Conservation (phyloP, 139 green algal species). For the Choricystis sp. region DNA sequence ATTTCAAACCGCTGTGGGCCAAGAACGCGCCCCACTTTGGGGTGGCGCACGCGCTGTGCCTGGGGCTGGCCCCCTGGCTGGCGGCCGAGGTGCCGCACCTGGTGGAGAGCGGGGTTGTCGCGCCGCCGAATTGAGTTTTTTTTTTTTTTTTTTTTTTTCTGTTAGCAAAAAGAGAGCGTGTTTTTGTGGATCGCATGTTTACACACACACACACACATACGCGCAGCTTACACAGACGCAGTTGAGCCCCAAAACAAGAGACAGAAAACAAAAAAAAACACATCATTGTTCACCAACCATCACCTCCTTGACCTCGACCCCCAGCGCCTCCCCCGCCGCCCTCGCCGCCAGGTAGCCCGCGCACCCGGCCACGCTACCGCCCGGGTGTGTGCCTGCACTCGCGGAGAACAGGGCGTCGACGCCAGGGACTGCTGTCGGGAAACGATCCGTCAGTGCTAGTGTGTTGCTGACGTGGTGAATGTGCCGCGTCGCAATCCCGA, state of each 20-base stretch:
- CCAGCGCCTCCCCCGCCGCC: slow-evolving; percentile 21
- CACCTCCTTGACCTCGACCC: slow-evolving; percentile 18
- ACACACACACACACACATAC: too few species aligned
- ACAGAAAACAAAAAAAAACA: too few species aligned
- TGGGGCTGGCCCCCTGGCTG: slow-evolving; percentile 88
- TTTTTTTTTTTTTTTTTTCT: too few species aligned
- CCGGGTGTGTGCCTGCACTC: slow-evolving; percentile 30
- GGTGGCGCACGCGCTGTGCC: slow-evolving; percentile 83
- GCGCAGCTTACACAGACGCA: too few species aligned
- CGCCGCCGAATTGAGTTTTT: neutral
- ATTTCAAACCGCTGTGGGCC: slow-evolving; percentile 94
- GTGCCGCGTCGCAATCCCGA: slow-evolving; percentile 37
- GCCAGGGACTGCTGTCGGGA: slow-evolving; percentile 20
- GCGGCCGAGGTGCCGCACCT: slow-evolving; percentile 87
- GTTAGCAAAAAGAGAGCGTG: too few species aligned
- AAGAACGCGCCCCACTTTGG: slow-evolving; percentile 90
- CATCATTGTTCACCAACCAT: too few species aligned
- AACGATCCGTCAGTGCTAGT: slow-evolving; percentile 28
- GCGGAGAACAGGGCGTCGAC: slow-evolving; percentile 28
- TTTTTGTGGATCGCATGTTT: too few species aligned
- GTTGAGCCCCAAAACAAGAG: too few species aligned
- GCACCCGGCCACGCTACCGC: slow-evolving; percentile 26
- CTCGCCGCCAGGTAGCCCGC: slow-evolving; percentile 36
- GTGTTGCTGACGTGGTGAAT: slow-evolving; percentile 47
- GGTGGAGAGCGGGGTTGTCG: slow-evolving; percentile 62